Evolutionary conservation across 371 early-diverging fungal genomes (phyloP), one percentile per base, ranked within the genome.

Genomic region (Neoconidiobolus thromboides): DNA sequence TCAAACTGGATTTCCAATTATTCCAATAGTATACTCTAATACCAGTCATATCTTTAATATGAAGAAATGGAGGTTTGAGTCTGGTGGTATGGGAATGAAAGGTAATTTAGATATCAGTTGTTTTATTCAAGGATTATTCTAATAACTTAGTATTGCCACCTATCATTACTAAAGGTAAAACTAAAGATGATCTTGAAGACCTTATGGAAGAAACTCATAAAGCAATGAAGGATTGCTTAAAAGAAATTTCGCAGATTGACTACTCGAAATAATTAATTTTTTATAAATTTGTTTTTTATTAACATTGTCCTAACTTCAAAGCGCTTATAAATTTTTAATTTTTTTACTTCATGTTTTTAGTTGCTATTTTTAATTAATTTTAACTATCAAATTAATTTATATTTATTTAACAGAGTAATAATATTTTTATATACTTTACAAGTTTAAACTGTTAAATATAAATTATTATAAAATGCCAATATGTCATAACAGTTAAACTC

Each of bases 11-110:
- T 78, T 86, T 2, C 95, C 95, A 5, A 78, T 96, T 59, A 76
- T 94, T n/a, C 96, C 96, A 5, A 75, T 95, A 37, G 90, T 93
- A 15, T 68, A 82, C 26, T 78, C 85, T 54, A 87, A 88, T 41
- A 89, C 90, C 66, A 71, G 76, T 61, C 71, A 83, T 57, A 52
- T 87, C 39, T 94, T 88, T 72, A 67, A 78, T 67, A 69, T 77
- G 6, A 76, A 76, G 60, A 63, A 68, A 60, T 69, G 68, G 60
- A 68, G 75, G 59, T 91, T 84, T 70, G 69, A 71, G 9, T 65
- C 79, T 38, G 91, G 93, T 39, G 75, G 67, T 41, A 65, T 95
- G 52, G 73, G 75, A 42, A 74, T 93, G 55, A 87, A 80, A 73
- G 77, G 83, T 83, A 69, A 44, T 26, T 53, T 57, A 44, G 14